Conservation (phyloP, 2,329 filamentous ascomycete genomes). For the Akanthomyces lecanii region DNA sequence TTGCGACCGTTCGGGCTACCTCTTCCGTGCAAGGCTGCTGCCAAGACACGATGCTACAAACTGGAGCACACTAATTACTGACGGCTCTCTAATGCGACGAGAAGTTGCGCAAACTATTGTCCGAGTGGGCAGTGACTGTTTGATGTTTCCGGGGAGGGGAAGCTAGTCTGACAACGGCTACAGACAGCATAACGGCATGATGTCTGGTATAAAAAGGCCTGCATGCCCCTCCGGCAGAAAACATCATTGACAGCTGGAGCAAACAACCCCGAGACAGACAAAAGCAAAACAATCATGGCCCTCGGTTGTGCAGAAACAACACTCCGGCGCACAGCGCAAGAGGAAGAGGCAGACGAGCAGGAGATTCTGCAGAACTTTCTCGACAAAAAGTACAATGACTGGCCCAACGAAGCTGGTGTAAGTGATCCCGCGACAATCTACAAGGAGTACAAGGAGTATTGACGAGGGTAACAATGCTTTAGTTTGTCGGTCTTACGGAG, state of each 20-base stretch:
- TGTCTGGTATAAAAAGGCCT: neutral
- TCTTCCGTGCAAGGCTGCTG: neutral
- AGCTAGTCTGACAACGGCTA: too few relatives aligned
- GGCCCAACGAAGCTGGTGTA: conserved; percentile 47
- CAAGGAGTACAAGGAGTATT: neutral
- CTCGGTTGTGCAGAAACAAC: conserved; percentile 26
- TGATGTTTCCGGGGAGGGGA: neutral
- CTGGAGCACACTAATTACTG: too few relatives aligned
- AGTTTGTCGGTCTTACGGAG: conserved; percentile 62
- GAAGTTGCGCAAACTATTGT: too few relatives aligned
- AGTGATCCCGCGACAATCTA: conserved; percentile 12
- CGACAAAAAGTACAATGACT: conserved; percentile 33
- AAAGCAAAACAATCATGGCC: neutral
- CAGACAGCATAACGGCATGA: too few relatives aligned
- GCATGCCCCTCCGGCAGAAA: neutral
- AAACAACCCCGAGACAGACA: neutral
- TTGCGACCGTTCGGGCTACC: neutral
- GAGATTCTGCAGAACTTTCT: conserved; percentile 22
- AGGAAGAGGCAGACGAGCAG: conserved; percentile 5
- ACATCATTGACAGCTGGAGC: neutral
- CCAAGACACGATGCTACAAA: too few relatives aligned
- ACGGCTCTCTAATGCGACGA: too few relatives aligned
- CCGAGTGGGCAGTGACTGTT: neutral
- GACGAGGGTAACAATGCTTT: neutral
- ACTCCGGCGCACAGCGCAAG: conserved; percentile 7